These are phyloP conservation scores for Fusarium hainanense DNA, from an alignment of 2,329 filamentous ascomycete species.

Conservation along the genomic window DNA sequence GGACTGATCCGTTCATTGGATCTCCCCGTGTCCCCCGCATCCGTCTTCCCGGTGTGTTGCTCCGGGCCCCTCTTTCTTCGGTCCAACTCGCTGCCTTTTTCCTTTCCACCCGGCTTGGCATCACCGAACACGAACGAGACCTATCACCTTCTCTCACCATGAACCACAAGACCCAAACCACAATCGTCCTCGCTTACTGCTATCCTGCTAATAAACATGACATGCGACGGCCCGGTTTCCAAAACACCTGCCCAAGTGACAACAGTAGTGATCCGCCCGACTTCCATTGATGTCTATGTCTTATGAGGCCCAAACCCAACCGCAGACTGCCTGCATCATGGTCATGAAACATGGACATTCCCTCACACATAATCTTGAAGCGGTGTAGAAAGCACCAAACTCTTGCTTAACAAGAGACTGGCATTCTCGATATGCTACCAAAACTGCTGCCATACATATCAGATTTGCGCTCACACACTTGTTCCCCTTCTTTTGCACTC, in stretches of 20 bases:
- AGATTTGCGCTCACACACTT: not conserved
- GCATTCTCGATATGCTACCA: not conserved
- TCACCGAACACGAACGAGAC: conserved; percentile 18
- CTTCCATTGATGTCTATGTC: conserved; percentile 3
- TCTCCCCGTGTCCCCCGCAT: conserved; percentile 28
- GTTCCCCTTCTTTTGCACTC: not conserved
- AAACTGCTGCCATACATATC: not conserved
- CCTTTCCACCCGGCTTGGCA: conserved; percentile 34
- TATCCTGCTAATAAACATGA: not conserved
- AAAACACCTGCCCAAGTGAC: not conserved
- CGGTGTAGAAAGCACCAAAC: conserved; percentile 13
- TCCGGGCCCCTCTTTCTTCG: conserved; percentile 25
- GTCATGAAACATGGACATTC: not conserved
- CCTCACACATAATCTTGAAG: not conserved
- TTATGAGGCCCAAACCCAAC: not conserved
- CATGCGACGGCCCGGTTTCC: conserved; percentile 32
- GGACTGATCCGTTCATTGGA: conserved; percentile 3
- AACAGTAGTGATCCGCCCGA: not conserved
- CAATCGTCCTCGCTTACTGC: conserved; percentile 10
- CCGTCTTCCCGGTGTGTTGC: conserved; percentile 29
- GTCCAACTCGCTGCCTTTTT: conserved; percentile 20
- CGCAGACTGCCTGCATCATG: conserved; percentile 1
- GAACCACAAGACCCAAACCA: conserved; percentile 19
- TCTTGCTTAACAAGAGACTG: not conserved
- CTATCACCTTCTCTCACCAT: conserved; percentile 32